Conservation (phyloP, 257 asterid genomes). For the Salvia splendens region DNA sequence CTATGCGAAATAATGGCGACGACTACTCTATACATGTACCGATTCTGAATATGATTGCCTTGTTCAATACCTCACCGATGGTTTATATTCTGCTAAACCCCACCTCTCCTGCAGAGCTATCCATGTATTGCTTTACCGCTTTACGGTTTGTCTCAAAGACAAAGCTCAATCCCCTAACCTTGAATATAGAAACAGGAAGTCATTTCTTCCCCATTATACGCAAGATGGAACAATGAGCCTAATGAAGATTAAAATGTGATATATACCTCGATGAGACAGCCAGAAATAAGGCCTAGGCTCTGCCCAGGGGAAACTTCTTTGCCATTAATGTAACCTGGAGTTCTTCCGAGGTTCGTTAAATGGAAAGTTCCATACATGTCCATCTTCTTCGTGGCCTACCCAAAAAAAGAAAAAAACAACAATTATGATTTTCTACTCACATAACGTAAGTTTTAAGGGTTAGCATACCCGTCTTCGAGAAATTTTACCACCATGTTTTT, state of each 20-base stretch:
- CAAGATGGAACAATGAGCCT: too few species aligned
- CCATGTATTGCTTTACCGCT: conserved; percentile 39
- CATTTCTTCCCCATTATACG: too few species aligned
- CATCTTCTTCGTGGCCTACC: conserved; percentile 62
- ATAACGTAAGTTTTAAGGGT: conserved; percentile 13
- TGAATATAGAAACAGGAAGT: conserved; percentile 21
- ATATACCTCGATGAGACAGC: conserved; percentile 68
- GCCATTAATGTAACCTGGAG: conserved; percentile 46
- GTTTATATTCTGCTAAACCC: conserved; percentile 30
- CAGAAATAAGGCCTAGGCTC: conserved; percentile 42
- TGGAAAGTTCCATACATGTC: conserved; percentile 52
- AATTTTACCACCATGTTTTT: conserved; percentile 52
- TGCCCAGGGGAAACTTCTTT: conserved; percentile 40
- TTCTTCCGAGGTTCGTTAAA: conserved; percentile 59
- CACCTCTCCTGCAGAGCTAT: conserved; percentile 21
- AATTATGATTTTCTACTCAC: not conserved
- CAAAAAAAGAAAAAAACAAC: conserved; percentile 12
- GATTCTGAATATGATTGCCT: conserved; percentile 23
- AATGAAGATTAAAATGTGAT: not conserved
- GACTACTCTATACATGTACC: conserved; percentile 28
- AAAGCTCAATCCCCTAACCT: conserved; percentile 59
- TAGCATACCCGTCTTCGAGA: conserved; percentile 75
- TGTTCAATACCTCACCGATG: conserved; percentile 15
- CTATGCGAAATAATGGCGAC: not conserved
- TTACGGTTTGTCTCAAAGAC: conserved; percentile 50